Conservation (phyloP, 2,329 filamentous ascomycete species). For the Pseudofabraea citricarpa region DNA sequence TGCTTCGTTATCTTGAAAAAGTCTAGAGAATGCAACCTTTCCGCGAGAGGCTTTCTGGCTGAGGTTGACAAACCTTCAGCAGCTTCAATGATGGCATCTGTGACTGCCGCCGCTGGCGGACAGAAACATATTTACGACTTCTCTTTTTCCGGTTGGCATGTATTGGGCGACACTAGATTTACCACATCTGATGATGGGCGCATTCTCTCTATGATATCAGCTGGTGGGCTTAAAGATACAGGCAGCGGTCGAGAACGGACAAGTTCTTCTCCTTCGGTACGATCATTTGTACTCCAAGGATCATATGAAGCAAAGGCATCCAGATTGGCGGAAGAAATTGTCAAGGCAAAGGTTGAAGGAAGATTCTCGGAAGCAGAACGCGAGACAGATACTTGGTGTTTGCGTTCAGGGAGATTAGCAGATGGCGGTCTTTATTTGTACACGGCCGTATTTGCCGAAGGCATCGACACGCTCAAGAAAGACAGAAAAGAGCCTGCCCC, state of each 20-base stretch:
- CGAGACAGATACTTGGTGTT: constrained; percentile 74
- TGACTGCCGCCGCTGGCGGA: constrained; percentile 59
- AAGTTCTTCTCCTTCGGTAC: constrained; percentile 50
- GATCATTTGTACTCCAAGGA: constrained; percentile 69
- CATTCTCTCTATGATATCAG: constrained; percentile 64
- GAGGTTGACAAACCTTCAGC: constrained; percentile 79
- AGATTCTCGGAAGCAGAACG: constrained; percentile 80
- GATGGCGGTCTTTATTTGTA: constrained; percentile 56
- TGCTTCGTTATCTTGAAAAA: constrained; percentile 75
- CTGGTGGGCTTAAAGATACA: constrained; percentile 53
- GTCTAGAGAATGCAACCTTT: constrained; percentile 53
- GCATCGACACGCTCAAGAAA: constrained; percentile 54
- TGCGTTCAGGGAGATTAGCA: constrained; percentile 62
- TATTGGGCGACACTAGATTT: constrained; percentile 65
- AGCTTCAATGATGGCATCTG: constrained; percentile 55
- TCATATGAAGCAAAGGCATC: constrained; percentile 72
- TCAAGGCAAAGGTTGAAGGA: constrained; percentile 80
- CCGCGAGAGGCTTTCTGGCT: constrained; percentile 72
- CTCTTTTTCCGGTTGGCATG: constrained; percentile 68
- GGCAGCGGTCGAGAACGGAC: constrained; percentile 42
- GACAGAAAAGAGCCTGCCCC: constrained; percentile 63
- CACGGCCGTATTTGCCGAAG: constrained; percentile 69
- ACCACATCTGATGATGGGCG: constrained; percentile 64
- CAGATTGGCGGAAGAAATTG: constrained; percentile 78
- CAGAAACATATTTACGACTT: constrained; percentile 61